phyloP scores from a whole-genome alignment of 768 basidiomycete genomes.

The Phlegmacium glaucopus region DNA sequence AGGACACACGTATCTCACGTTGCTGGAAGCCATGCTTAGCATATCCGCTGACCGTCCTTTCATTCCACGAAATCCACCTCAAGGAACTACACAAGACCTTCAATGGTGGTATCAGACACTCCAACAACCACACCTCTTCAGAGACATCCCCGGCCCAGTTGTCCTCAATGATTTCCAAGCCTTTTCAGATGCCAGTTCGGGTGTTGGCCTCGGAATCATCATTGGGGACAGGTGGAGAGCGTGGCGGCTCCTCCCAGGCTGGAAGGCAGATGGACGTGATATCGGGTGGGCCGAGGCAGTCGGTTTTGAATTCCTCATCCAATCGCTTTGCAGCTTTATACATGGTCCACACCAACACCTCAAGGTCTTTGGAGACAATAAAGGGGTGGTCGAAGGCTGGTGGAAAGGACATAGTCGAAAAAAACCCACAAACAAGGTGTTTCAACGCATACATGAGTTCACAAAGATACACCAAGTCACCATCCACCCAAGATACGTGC shows the following conservation, averaged over 20 bases:
- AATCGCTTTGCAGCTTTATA: no score
- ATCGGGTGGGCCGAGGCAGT: conserved; percentile 45
- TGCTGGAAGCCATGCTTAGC: conserved; percentile 28
- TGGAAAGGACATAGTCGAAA: no score
- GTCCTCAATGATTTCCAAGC: conserved; percentile 22
- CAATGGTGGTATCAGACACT: conserved; percentile 23
- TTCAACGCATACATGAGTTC: no score
- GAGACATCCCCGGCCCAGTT: conserved; percentile 20
- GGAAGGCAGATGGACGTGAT: conserved; percentile 26
- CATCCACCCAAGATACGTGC: no score
- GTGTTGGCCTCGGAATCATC: conserved; percentile 20
- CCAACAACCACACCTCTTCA: conserved; percentile 5
- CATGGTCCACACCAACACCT: no score
- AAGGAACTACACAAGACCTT: conserved; percentile 13
- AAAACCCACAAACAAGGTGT: no score
- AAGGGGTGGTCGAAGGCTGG: no score
- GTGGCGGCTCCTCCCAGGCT: conserved; percentile 10
- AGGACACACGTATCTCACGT: conserved; percentile 30
- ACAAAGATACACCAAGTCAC: no score
- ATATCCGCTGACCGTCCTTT: conserved; percentile 24
- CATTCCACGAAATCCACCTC: conserved; percentile 14
- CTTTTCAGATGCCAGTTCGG: conserved; percentile 32
- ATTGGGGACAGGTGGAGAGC: neutral
- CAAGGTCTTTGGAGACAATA: no score
- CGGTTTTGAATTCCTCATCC: conserved; percentile 36